Percentiles rank a stretch among this genome's conserved stretches.
Evolutionary conservation across 208 protist species (phyloP).

Genomic region (Leptomonas pyrrhocoris): DNA sequence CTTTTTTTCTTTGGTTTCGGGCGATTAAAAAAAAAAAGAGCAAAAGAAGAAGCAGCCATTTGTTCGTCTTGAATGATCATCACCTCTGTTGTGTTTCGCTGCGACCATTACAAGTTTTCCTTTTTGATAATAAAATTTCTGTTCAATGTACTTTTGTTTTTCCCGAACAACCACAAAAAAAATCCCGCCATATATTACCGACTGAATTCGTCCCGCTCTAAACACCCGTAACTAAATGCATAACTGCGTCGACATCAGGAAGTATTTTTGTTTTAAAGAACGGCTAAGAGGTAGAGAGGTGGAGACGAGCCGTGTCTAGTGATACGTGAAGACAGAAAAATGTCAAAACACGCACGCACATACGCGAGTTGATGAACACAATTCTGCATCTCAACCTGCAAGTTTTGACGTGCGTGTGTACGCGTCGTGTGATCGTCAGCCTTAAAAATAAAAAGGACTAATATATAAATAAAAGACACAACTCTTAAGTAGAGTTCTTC

Average conservation of each 20-base stretch:
- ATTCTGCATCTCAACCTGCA: not conserved
- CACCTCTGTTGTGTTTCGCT: no score
- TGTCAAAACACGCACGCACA: no score
- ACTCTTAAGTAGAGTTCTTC: no score
- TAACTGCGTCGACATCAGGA: not conserved
- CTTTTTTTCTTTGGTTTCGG: not conserved
- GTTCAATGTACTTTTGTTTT: not conserved
- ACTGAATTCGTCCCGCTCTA: not conserved
- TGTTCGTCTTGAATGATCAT: no score
- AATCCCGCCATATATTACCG: not conserved
- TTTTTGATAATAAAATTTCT: not conserved
- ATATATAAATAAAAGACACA: no score
- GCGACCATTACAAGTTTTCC: not conserved
- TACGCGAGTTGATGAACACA: no score
- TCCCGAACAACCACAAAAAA: not conserved
- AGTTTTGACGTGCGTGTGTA: not conserved
- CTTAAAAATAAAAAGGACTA: no score
- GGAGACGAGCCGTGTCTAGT: not conserved
- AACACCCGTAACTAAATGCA: constrained; percentile 4
- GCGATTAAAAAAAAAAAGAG: no score
- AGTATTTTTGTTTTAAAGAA: no score
- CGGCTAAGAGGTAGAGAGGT: not conserved
- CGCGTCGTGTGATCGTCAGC: not conserved
- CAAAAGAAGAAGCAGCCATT: no score
- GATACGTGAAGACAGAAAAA: no score